Percentiles rank a stretch among this genome's conserved stretches.
phyloP scores from a whole-genome alignment of 495 filamentous ascomycete species.

The Trichodelitschia bisporula region DNA sequence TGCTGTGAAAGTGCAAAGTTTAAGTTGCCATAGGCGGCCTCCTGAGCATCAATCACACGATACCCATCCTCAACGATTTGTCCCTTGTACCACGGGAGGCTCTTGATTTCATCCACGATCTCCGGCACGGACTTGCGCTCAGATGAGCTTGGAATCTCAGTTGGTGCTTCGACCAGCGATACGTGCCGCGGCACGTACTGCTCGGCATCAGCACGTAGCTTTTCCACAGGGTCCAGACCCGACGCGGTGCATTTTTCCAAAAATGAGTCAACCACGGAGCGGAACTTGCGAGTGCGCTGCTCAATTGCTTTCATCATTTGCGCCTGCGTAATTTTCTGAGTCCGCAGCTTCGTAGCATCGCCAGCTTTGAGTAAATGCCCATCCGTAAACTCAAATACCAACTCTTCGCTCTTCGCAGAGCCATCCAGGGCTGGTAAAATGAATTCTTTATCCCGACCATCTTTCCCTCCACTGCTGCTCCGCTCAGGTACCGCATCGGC shows the following conservation, averaged over 20 bases:
- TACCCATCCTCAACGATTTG: conserved; percentile 93
- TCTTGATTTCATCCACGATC: conserved; percentile 66
- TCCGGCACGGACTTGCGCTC: conserved; percentile 64
- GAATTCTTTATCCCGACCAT: conserved; percentile 14
- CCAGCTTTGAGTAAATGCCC: conserved; percentile 60
- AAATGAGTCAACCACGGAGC: conserved; percentile 50
- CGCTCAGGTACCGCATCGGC: conserved; percentile 62
- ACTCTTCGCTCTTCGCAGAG: conserved; percentile 29
- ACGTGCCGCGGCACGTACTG: conserved; percentile 21
- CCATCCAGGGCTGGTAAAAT: conserved; percentile 9
- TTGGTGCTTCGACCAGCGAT: conserved; percentile 22
- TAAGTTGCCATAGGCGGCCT: conserved; percentile 60
- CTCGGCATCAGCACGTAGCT: conserved; percentile 25
- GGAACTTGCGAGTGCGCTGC: conserved; percentile 73
- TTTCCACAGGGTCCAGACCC: conserved; percentile 38
- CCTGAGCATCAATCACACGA: conserved; percentile 73
- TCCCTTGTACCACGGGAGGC: conserved; percentile 61
- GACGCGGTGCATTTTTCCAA: conserved; percentile 45
- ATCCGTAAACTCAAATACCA: conserved; percentile 84
- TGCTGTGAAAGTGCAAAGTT: conserved; percentile 70
- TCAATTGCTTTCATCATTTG: conserved; percentile 80
- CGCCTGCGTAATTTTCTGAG: conserved; percentile 83
- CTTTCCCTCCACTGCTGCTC: conserved; percentile 48
- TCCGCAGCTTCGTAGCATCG: conserved; percentile 52
- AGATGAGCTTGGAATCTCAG: conserved; percentile 19